Percentiles rank a stretch among this genome's conserved stretches.
These are phyloP conservation scores for Rubia occidens DNA, from an alignment of 305 asterid species.

Conservation along the genomic window DNA sequence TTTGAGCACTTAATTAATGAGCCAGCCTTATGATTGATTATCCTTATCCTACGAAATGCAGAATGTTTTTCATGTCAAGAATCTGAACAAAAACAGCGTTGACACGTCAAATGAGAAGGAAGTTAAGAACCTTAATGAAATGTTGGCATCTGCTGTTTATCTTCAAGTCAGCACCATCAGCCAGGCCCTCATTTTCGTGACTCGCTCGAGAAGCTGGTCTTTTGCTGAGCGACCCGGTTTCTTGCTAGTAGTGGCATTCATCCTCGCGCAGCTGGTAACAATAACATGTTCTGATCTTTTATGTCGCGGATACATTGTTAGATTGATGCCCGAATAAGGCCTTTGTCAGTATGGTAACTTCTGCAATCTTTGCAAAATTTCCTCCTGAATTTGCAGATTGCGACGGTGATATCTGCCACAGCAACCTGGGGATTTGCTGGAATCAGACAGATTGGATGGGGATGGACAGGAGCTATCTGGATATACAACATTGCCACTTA, in stretches of 20 bases:
- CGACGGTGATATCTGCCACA: conserved; percentile 51
- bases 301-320: too few relatives aligned
- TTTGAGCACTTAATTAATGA: too few relatives aligned
- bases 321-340: neutral
- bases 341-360: neutral
- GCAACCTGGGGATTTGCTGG: conserved; percentile 72
- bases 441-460: conserved; percentile 64
- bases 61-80: conserved; percentile 17
- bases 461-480: conserved; percentile 77
- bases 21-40: too few relatives aligned
- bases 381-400: conserved; percentile 33
- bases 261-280: conserved; percentile 27
- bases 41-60: neutral
- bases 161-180: conserved; percentile 33
- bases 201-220: conserved; percentile 29
- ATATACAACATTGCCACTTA: conserved; percentile 49
- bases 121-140: conserved; percentile 15
- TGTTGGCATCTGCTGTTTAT: conserved; percentile 27
- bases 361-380: neutral
- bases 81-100: conserved; percentile 7
- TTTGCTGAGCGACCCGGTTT: conserved; percentile 27
- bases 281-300: neutral
- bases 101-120: conserved; percentile 9
- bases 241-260: conserved; percentile 21
- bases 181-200: conserved; percentile 31